These are phyloP conservation scores for Penicillium desertorum DNA, from an alignment of 495 filamentous ascomycete genomes.

Conservation along the genomic window DNA sequence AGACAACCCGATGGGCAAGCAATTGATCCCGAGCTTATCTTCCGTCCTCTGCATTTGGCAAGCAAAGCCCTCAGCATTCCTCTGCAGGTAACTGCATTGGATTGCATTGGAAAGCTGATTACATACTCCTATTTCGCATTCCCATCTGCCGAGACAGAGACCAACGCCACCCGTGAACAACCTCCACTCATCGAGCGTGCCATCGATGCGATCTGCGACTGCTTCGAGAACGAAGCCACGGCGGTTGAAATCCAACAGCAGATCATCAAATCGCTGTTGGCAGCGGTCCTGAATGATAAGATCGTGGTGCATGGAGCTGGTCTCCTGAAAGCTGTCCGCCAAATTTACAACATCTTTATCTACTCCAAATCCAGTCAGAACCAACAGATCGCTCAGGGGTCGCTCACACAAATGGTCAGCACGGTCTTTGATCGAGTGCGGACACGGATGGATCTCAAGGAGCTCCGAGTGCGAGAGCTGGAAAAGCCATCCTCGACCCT, in stretches of 20 bases:
- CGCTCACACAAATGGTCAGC: constrained; percentile 96
- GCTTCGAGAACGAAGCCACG: constrained; percentile 94
- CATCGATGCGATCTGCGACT: constrained; percentile 99
- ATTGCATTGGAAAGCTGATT: constrained; percentile 98
- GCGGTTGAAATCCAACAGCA: constrained; percentile 89
- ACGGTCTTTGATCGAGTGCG: constrained; percentile 97
- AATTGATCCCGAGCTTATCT: constrained; percentile 82
- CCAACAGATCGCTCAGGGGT: constrained; percentile 95
- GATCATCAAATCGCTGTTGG: constrained; percentile 94
- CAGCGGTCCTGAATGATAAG: constrained; percentile 96
- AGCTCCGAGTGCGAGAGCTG: constrained; percentile 56
- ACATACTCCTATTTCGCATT: constrained; percentile 97
- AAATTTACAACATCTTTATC: constrained; percentile 98
- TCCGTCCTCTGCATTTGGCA: constrained; percentile 83
- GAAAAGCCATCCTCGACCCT: constrained; percentile 30
- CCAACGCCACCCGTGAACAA: constrained; percentile 46
- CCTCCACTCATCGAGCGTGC: constrained; percentile 88
- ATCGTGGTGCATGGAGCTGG: constrained; percentile 97
- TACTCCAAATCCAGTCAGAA: constrained; percentile 87
- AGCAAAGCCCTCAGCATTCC: constrained; percentile 80
- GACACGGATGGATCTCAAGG: constrained; percentile 81
- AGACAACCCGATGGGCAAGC: constrained; percentile 69
- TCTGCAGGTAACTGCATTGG: constrained; percentile 83
- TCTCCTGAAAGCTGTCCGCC: constrained; percentile 93
- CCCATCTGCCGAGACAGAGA: constrained; percentile 54